These are phyloP conservation scores for Bimuria novae-zelandiae DNA, from an alignment of 2,329 filamentous ascomycete genomes.

Conservation along the genomic window DNA sequence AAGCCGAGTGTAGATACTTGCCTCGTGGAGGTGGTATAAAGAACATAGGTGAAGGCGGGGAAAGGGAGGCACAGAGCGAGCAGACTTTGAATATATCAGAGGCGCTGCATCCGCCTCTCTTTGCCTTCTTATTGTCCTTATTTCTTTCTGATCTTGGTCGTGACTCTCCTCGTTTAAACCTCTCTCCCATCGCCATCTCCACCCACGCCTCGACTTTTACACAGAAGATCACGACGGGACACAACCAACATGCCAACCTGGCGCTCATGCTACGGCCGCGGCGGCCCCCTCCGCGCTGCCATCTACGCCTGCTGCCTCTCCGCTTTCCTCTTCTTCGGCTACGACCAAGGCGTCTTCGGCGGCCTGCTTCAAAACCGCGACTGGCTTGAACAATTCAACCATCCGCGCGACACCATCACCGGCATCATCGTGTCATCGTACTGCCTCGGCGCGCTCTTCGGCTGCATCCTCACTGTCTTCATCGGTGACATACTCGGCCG, in stretches of 20 bases:
- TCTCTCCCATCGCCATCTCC: too few relatives aligned
- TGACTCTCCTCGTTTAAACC: too few relatives aligned
- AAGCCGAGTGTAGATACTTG: too few relatives aligned
- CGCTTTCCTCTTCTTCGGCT: conserved; percentile 37
- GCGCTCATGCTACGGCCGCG: conserved; percentile 14
- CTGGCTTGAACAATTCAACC: conserved; percentile 48
- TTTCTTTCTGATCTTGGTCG: too few relatives aligned
- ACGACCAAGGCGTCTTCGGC: conserved; percentile 57
- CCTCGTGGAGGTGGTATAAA: too few relatives aligned
- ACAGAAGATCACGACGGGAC: neutral
- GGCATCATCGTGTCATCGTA: conserved; percentile 53
- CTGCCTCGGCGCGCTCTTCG: conserved; percentile 50
- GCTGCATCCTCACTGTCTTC: conserved; percentile 32
- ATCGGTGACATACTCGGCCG: conserved; percentile 14
- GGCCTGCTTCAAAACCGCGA: conserved; percentile 54
- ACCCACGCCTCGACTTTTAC: too few relatives aligned
- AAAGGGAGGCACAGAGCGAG: too few relatives aligned
- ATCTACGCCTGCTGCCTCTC: conserved; percentile 19
- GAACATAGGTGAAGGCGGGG: too few relatives aligned
- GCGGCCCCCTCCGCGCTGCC: conserved; percentile 14
- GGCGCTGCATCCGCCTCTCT: too few relatives aligned
- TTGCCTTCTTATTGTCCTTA: too few relatives aligned
- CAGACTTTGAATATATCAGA: too few relatives aligned
- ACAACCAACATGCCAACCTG: neutral
- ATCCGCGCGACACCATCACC: conserved; percentile 44